Conservation (phyloP, 352 stramenopile genomes). For the Phytophthora ramorum region DNA sequence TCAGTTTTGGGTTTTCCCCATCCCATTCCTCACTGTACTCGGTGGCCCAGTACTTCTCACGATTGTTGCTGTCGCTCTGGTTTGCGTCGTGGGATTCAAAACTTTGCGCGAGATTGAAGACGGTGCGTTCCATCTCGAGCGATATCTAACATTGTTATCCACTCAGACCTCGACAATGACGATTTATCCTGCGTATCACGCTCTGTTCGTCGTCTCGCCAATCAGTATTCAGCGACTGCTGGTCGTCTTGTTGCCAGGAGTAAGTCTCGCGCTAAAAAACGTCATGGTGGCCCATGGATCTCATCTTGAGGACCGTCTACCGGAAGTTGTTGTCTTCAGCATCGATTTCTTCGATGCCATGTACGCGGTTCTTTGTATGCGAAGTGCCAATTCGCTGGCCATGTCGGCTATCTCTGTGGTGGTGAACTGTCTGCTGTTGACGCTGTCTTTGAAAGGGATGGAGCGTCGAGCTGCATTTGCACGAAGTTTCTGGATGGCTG, state of each 20-base stretch:
- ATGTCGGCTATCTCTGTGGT: slow-evolving; percentile 25
- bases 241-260: slow-evolving; percentile 25
- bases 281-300: slow-evolving; percentile 23
- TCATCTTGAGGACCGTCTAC: slow-evolving; percentile 35
- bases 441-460: slow-evolving; percentile 33
- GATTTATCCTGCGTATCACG: slow-evolving; percentile 40
- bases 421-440: slow-evolving; percentile 17
- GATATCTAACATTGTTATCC: slow-evolving; percentile 33
- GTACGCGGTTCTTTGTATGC: slow-evolving; percentile 42
- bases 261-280: slow-evolving; percentile 42
- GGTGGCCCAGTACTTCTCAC: slow-evolving; percentile 12
- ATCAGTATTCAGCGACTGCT: slow-evolving; percentile 12
- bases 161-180: slow-evolving; percentile 28
- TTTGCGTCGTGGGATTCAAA: slow-evolving; percentile 5
- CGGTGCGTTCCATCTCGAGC: slow-evolving; percentile 23
- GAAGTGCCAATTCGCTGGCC: slow-evolving; percentile 32
- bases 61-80: slow-evolving; percentile 29
- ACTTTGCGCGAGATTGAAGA: slow-evolving; percentile 18
- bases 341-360: slow-evolving; percentile 51
- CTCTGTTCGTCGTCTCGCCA: slow-evolving; percentile 22
- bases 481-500: too few species aligned
- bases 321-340: slow-evolving; percentile 43
- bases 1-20: slow-evolving; percentile 29
- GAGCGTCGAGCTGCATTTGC: slow-evolving; percentile 4
- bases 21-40: slow-evolving; percentile 38